These are phyloP conservation scores for Botrytis deweyae DNA, from an alignment of 2,329 filamentous ascomycete species.

Conservation along the genomic window DNA sequence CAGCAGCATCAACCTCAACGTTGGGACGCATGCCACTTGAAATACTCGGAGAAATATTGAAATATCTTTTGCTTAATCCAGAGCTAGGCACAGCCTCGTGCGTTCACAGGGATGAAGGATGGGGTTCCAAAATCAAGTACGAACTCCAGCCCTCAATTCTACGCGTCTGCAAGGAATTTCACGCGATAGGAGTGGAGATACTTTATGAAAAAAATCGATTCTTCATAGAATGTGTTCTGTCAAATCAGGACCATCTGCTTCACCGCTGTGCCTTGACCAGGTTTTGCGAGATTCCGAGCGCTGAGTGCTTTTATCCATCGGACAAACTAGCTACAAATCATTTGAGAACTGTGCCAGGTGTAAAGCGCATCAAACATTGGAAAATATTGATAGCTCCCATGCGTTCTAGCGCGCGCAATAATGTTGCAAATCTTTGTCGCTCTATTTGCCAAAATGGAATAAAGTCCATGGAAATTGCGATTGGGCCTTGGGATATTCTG, in stretches of 20 bases:
- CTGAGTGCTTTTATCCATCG: not conserved
- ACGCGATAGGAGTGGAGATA: not conserved
- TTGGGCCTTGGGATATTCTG: not conserved
- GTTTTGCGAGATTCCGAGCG: not conserved
- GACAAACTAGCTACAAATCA: not conserved
- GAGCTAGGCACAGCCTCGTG: not conserved
- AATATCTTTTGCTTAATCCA: not conserved
- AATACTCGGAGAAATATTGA: not conserved
- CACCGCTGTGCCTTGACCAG: not conserved
- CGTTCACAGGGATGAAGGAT: not conserved
- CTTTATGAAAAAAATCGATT: not conserved
- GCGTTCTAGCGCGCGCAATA: not conserved
- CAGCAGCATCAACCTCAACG: not conserved
- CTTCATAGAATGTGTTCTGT: not conserved
- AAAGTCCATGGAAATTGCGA: not conserved
- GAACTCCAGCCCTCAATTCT: not conserved
- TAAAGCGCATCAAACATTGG: not conserved
- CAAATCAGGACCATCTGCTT: too few species aligned
- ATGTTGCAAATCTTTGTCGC: not conserved
- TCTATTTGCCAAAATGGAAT: not conserved
- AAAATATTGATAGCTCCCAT: not conserved
- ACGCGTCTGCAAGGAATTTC: not conserved
- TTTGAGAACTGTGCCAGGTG: not conserved
- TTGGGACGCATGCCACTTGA: not conserved
- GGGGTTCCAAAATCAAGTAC: not conserved